Conservation (phyloP, 371 early-diverging fungal genomes). For the Mortierella sp. region DNA sequence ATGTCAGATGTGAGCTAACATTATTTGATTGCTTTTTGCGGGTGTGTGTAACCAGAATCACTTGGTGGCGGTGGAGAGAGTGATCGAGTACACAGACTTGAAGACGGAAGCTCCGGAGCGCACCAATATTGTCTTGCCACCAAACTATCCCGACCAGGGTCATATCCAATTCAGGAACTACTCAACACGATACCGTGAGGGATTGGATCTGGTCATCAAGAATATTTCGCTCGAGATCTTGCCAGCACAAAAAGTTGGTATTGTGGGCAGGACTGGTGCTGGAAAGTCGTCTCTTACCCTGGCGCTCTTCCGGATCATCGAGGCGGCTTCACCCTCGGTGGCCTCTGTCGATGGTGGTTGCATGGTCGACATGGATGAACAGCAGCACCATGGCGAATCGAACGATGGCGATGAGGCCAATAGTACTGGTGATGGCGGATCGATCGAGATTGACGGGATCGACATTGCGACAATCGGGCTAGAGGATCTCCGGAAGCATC, state of each 20-base stretch:
- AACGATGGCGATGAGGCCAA: not conserved
- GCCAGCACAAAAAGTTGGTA: conserved; percentile 58
- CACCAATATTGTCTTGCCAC: conserved; percentile 38
- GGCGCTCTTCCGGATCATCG: conserved; percentile 81
- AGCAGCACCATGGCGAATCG: not conserved
- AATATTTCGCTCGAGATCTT: conserved; percentile 57
- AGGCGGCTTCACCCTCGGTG: conserved; percentile 57
- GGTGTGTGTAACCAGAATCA: too few species aligned
- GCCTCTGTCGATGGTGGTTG: not conserved
- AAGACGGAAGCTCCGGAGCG: conserved; percentile 68
- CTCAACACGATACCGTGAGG: conserved; percentile 72
- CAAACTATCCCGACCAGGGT: conserved; percentile 66
- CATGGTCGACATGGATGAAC: not conserved
- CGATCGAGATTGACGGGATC: conserved; percentile 76
- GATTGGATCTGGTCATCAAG: conserved; percentile 75
- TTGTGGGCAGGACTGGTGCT: conserved; percentile 75
- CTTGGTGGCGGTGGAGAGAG: conserved; percentile 88
- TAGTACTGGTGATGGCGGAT: conserved; percentile 67
- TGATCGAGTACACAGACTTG: conserved; percentile 87
- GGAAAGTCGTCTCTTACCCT: conserved; percentile 80
- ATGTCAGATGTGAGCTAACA: not conserved
- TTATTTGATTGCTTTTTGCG: not conserved
- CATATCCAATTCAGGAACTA: conserved; percentile 70
- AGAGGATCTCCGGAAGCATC: conserved; percentile 67
- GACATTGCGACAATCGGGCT: conserved; percentile 75